A percentile compares a stretch with the other conserved stretches of the same genome.
phyloP scores from a whole-genome alignment of 225 moss, liverwort and hornwort genomes.

The Ulota crispa region DNA sequence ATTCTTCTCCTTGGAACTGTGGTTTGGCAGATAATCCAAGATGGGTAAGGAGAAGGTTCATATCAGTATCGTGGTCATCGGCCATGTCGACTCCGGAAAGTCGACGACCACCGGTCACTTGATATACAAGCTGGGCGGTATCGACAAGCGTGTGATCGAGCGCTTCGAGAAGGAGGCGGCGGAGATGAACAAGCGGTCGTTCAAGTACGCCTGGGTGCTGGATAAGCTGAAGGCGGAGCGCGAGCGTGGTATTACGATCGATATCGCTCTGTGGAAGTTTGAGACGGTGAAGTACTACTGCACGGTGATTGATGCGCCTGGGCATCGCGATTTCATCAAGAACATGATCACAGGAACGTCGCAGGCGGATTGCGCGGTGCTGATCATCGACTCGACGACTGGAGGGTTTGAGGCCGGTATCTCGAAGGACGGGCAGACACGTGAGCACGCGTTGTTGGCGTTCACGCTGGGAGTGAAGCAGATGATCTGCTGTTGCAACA shows the following conservation, averaged over 20 bases:
- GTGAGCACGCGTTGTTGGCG: slow-evolving; percentile 84
- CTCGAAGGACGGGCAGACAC: slow-evolving; percentile 70
- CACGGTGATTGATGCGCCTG: slow-evolving; percentile 65
- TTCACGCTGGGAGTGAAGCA: slow-evolving; percentile 81
- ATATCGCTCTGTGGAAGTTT: slow-evolving; percentile 69
- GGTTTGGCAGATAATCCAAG: neutral
- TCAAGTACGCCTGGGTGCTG: slow-evolving; percentile 76
- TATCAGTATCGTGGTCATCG: slow-evolving; percentile 35
- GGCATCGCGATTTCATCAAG: slow-evolving; percentile 70
- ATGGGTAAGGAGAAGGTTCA: slow-evolving; percentile 35
- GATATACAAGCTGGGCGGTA: slow-evolving; percentile 66
- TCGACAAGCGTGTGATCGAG: slow-evolving; percentile 77
- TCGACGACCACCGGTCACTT: slow-evolving; percentile 68
- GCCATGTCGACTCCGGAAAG: slow-evolving; percentile 47
- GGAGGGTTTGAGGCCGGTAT: slow-evolving; percentile 72
- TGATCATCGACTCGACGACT: slow-evolving; percentile 69
- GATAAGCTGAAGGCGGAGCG: slow-evolving; percentile 75
- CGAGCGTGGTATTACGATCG: slow-evolving; percentile 70
- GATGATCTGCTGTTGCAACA: slow-evolving; percentile 81
- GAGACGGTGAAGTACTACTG: slow-evolving; percentile 65
- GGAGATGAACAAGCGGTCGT: slow-evolving; percentile 74
- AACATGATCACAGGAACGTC: slow-evolving; percentile 72
- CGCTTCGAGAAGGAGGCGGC: slow-evolving; percentile 72
- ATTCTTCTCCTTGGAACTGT: too few species aligned
- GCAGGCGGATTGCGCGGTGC: slow-evolving; percentile 70